Evolutionary conservation across 306 rosid genomes (phyloP), one percentile per base, ranked within the genome.

Genomic region (Dicorynia guianensis): DNA sequence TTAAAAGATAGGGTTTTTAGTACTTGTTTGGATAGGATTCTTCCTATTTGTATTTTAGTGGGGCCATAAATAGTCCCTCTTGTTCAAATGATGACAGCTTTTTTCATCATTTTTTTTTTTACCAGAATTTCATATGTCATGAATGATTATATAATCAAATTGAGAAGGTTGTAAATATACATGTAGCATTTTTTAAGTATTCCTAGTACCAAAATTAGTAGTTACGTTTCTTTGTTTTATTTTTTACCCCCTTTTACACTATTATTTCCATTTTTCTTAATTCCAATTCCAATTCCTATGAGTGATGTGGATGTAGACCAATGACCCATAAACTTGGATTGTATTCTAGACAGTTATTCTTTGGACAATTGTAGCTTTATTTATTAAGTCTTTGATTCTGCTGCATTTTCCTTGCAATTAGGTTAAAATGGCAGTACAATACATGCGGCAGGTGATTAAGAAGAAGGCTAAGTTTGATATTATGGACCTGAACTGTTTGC

Each of bases 391-490:
- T 25, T 63, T 53, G 3, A 63, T 59, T 19, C 46, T 73, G 49
- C 36, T 74, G 58, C 63, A 43, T 39, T 38, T 77, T 60, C 59
- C 72, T 36, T 74, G 68, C 72, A 19, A 76, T 68, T 84, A 92
- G 99, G 92, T 95, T 63, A 95, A 92, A 83, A 87, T 95, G 90
- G 97, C 96, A 5, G 89, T 95, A 62, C 99, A 92, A 49, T 95
- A 95, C 83, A 95, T 95, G 97, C 88, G 97, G n/a, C 86, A 96
- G 76, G 83, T 92, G 44, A 95, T 95, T 77, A 96, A 85, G 82
- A 95, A 85, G 97, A 92, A 82, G 89, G 98, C 97, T 42, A 92
- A 92, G 83, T 95, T 95, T 76, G 97, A 95, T 82, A 92, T 92
- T 48, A 92, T 90, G 98, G 84, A 87, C 85, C 92, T 92, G 42